Conservation (phyloP, 2,329 filamentous ascomycete genomes). For the Pseudogymnoascus sp. region DNA sequence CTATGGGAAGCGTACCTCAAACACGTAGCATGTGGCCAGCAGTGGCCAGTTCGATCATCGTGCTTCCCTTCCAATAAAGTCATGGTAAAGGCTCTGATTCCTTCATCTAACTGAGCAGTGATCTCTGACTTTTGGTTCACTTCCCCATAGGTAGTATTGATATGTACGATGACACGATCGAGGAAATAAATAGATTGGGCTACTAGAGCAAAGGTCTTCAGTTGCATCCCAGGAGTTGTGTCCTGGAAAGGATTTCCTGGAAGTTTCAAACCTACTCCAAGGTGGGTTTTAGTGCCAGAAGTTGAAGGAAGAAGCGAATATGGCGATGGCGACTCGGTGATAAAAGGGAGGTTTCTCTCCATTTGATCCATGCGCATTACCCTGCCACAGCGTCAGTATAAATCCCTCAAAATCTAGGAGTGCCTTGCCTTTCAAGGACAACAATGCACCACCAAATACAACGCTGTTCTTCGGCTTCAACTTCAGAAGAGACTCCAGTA, state of each 20-base stretch:
- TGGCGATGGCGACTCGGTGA: background rate
- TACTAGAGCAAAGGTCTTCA: background rate
- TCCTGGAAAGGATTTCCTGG: background rate
- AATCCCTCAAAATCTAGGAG: background rate
- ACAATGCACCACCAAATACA: conserved; percentile 3
- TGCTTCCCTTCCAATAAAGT: background rate
- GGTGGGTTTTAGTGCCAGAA: background rate
- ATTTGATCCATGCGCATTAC: background rate
- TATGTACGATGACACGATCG: background rate
- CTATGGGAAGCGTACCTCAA: background rate
- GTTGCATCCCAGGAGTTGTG: background rate
- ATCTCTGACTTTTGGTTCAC: background rate
- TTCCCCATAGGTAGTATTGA: background rate
- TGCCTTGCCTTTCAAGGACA: background rate
- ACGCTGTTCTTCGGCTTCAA: background rate
- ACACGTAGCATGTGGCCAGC: conserved; percentile 4
- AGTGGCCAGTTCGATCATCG: background rate
- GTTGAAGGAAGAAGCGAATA: conserved; percentile 4
- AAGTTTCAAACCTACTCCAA: conserved; percentile 1
- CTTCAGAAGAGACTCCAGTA: background rate
- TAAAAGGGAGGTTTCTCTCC: background rate
- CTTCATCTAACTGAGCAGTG: background rate
- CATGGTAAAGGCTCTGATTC: background rate
- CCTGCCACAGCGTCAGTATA: background rate
- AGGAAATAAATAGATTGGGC: background rate